Base-by-base conservation (phyloP, 805 yeast genomes). In the Kluyveromyces aestuarii region DNA sequence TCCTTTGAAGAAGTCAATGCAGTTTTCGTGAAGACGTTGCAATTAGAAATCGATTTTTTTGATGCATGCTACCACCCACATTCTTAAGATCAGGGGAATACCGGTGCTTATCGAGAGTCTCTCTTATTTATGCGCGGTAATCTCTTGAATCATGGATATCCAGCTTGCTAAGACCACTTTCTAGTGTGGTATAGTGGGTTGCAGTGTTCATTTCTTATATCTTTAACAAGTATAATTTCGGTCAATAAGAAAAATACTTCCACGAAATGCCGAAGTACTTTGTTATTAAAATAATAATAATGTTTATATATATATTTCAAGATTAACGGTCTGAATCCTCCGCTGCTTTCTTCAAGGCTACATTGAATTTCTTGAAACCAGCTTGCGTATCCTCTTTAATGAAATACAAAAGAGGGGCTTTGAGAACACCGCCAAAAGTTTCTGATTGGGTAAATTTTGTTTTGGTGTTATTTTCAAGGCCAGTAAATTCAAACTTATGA, bases 11-110 rank as follows among this genome's bases (percentile, higher is more conserved):
- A 65, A 56, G 56, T 65, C 45, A 53, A 64, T 41, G 42, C 53
- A 2, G 55, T 64, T 13, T 74, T 74, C 50, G 59, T 52, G 16
- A 59, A 61, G 41, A 66, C 72, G 17, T 48, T 75, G 10, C 56
- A 72, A 10, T 56, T 69, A 30, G 82, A 77, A 49, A 62, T 63
- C 33, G 69, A 58, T 4, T 77, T 77, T 57, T 77, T 77, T 53
- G 73, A 75, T 4, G 68, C 66, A 8, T 75, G 81, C 55, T 76
- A 72, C 60, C 52, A 62, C 9, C 60, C 59, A 21, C 52, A 52
- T 44, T 18, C 16, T 38, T 17, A 18, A 41, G 13, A 21, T 21
- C 25, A 21, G 25, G 6, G 25, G 25, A 6, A 21, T 21, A 21
- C 6, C 6, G 25, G 6, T 21, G 25, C 6, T 21, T 21, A 21